Evolutionary conservation across 2,329 filamentous ascomycete species (phyloP).

Genomic region (Xylaria sp.): DNA sequence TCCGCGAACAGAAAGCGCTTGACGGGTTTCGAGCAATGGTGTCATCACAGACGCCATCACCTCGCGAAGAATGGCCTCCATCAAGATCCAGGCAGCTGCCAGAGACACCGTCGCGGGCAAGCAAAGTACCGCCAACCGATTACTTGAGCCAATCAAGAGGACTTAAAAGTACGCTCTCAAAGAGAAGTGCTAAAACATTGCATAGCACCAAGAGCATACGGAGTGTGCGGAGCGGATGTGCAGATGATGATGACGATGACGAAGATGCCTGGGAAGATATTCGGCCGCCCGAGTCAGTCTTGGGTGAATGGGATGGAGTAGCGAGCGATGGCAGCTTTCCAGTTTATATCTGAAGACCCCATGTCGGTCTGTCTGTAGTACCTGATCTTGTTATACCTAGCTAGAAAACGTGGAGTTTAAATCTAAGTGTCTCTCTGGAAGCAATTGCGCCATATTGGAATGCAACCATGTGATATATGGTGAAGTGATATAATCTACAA

Average conservation of each 20-base stretch:
- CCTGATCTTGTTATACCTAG: conserved; percentile 25
- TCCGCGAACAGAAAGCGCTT: conserved; percentile 35
- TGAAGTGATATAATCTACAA: not conserved
- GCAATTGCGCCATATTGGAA: not conserved
- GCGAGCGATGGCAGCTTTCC: conserved; percentile 46
- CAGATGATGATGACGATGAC: conserved; percentile 42
- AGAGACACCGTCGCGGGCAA: conserved; percentile 39
- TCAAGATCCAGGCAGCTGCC: conserved; percentile 38
- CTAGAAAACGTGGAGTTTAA: conserved; percentile 5
- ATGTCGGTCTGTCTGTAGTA: conserved; percentile 20
- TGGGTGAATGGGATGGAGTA: conserved; percentile 43
- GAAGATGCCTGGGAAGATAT: conserved; percentile 49
- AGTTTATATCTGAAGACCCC: conserved; percentile 46
- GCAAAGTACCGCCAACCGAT: conserved; percentile 34
- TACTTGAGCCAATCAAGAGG: conserved; percentile 34
- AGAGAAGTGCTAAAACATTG: conserved; percentile 39
- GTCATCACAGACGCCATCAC: conserved; percentile 38
- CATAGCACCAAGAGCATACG: conserved; percentile 41
- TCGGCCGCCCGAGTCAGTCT: conserved; percentile 43
- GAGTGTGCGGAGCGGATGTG: conserved; percentile 40
- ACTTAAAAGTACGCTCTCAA: conserved; percentile 36
- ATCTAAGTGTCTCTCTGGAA: conserved; percentile 7
- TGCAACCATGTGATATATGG: not conserved
- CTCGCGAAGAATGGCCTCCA: conserved; percentile 32
- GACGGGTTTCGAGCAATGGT: conserved; percentile 35